Conservation (phyloP, 331 rosid species). For the Malus hybrid region DNA sequence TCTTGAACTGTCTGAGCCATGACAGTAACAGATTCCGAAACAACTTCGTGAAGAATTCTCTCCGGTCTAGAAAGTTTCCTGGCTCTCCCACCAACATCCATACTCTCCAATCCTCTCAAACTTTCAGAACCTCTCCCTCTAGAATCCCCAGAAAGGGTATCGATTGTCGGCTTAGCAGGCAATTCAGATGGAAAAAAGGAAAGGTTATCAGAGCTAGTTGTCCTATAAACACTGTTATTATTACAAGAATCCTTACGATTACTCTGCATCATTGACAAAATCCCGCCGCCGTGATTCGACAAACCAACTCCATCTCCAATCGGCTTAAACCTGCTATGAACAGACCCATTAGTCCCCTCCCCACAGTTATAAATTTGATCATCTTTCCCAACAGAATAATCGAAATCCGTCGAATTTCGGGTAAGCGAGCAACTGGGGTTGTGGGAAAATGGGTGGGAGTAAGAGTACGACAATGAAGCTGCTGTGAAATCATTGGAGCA, state of each 20-base stretch:
- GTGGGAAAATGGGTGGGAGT: slow-evolving; percentile 76
- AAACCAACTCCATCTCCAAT: slow-evolving; percentile 76
- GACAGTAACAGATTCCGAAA: slow-evolving; percentile 47
- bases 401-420: slow-evolving; percentile 77
- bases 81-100: slow-evolving; percentile 45
- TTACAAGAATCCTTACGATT: slow-evolving; percentile 33
- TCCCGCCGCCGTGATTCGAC: slow-evolving; percentile 57
- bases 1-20: slow-evolving; percentile 63
- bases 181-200: slow-evolving; percentile 94
- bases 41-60: slow-evolving; percentile 56
- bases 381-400: slow-evolving; percentile 63
- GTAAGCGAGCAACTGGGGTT: slow-evolving; percentile 97
- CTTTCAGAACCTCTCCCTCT: slow-evolving; percentile 82
- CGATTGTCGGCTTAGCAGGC: slow-evolving; percentile 77
- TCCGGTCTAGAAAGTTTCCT: slow-evolving; percentile 57
- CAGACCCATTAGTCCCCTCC: slow-evolving; percentile 97
- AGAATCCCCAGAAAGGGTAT: slow-evolving; percentile 66
- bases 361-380: slow-evolving; percentile 96
- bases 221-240: slow-evolving; percentile 40
- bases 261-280: slow-evolving; percentile 62
- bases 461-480: slow-evolving; percentile 78
- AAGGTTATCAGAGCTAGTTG: slow-evolving; percentile 73
- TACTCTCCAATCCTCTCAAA: slow-evolving; percentile 49
- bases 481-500: slow-evolving; percentile 79
- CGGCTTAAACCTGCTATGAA: slow-evolving; percentile 97